Base-by-base conservation (phyloP, 2,329 filamentous ascomycete species). In the Diplodia sapinea region DNA sequence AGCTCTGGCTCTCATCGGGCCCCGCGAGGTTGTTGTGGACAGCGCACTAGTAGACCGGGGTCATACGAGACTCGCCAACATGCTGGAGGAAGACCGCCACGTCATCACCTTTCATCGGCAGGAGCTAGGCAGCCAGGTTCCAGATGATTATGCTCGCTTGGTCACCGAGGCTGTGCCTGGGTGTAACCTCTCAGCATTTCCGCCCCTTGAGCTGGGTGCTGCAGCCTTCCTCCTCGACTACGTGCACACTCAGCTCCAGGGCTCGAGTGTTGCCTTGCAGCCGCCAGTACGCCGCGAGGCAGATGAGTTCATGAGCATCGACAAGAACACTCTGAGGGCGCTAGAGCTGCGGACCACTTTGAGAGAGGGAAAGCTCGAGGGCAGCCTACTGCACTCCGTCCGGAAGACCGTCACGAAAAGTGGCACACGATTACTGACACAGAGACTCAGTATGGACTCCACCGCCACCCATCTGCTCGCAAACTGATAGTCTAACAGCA, bases 361-460 rank as follows among this genome's bases (percentile, higher is more conserved):
- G 62, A 87, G 91, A 59, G 94, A 98, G 73, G 89, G 91, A 2
- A 79, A 85, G 23, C 90, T 91, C 49, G 89, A 90, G 70, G 95
- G 95, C 5, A 97, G 94, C 75, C 82, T 99, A 52, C 82, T 99
- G 47, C 93, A 98, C 79, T 91, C 93, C n/a, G 86, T 98, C 64
- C 88, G 94, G 69, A 87, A 90, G 65, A 99, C 95, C 0, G 91
- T 93, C 17, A 99, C 95, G 0, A 96, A 94, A 75, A 94, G 94
- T 71, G 95, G 95, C 65, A 90, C 93, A 26, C 87, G 95, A 50
- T 83, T 98, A 59, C 84, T 99, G 7, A 90, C 90, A 70, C 89
- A 93, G 72, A 93, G 95, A 84, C 82, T 99, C n/a, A 89, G 91
- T 86, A 81, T 74, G 82, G 75, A 2, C 3, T 4, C 26, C n/a